phyloP scores from a whole-genome alignment of 441 rosid genomes.

The Populus hybrid region DNA sequence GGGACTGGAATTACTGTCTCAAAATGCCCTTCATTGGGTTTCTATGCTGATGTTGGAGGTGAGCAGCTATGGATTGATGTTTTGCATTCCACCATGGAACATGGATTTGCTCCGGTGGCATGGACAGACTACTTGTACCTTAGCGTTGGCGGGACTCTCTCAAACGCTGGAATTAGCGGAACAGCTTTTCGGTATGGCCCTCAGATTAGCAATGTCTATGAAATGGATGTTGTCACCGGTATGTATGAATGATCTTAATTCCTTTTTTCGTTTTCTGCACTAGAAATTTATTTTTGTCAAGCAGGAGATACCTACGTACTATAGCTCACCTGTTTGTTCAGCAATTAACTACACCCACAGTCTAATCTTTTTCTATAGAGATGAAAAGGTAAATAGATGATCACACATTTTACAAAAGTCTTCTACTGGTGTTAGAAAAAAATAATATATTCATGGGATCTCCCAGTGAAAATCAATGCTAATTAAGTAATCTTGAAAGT shows the following conservation, averaged over 20 bases:
- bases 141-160: constrained; percentile 90
- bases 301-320: no score
- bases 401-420: no score
- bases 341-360: neutral
- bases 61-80: constrained; percentile 87
- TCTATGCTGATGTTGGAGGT: constrained; percentile 76
- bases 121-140: constrained; percentile 90
- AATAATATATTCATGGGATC: no score
- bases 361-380: neutral
- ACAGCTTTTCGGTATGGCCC: constrained; percentile 82
- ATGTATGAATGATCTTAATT: constrained; percentile 1
- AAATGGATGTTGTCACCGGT: constrained; percentile 89
- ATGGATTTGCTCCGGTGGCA: constrained; percentile 70
- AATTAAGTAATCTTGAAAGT: no score
- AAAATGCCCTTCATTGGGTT: constrained; percentile 16
- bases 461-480: no score
- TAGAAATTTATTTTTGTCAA: neutral
- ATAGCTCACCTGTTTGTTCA: neutral
- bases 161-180: constrained; percentile 94
- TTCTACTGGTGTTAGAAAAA: no score
- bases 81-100: constrained; percentile 39
- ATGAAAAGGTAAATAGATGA: no score
- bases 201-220: constrained; percentile 81
- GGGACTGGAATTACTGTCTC: constrained; percentile 32
- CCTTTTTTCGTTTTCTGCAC: neutral